Evolutionary conservation across 2,329 filamentous ascomycete species (phyloP).

Genomic region (Sporothrix mexicana): DNA sequence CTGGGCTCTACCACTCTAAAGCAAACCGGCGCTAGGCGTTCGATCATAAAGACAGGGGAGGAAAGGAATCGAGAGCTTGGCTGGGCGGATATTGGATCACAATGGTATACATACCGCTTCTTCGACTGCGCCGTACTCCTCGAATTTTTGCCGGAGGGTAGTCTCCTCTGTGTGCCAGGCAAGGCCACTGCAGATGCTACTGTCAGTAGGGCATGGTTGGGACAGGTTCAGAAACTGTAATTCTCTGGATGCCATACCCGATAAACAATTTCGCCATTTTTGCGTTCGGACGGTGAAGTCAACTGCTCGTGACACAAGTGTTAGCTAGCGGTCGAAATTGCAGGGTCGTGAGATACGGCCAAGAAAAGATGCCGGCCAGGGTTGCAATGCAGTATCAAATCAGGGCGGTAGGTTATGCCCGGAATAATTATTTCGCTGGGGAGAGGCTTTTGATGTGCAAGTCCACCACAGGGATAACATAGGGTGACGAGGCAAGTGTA

Average conservation of each 20-base stretch:
- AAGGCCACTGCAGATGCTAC: conserved; percentile 71
- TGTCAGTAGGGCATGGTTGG: conserved; percentile 36
- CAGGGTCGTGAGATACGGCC: background rate
- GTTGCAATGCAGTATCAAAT: background rate
- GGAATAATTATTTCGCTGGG: background rate
- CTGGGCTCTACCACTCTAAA: background rate
- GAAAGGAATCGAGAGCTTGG: background rate
- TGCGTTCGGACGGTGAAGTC: background rate
- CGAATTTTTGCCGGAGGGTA: conserved; percentile 87
- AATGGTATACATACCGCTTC: conserved; percentile 78
- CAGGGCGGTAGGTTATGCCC: background rate
- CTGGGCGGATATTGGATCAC: background rate
- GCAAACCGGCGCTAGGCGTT: background rate
- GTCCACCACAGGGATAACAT: background rate
- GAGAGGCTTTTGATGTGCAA: background rate
- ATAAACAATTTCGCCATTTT: conserved; percentile 63
- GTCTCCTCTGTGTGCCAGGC: conserved; percentile 97
- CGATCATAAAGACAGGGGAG: background rate
- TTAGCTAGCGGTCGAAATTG: background rate
- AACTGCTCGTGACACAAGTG: background rate
- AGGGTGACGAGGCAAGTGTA: background rate
- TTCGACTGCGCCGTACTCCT: conserved; percentile 87
- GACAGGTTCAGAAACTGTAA: background rate
- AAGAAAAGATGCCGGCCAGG: background rate
- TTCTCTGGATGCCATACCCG: conserved; percentile 61